Conservation (phyloP, 495 filamentous ascomycete species). For the Wilcoxina mikolae region DNA sequence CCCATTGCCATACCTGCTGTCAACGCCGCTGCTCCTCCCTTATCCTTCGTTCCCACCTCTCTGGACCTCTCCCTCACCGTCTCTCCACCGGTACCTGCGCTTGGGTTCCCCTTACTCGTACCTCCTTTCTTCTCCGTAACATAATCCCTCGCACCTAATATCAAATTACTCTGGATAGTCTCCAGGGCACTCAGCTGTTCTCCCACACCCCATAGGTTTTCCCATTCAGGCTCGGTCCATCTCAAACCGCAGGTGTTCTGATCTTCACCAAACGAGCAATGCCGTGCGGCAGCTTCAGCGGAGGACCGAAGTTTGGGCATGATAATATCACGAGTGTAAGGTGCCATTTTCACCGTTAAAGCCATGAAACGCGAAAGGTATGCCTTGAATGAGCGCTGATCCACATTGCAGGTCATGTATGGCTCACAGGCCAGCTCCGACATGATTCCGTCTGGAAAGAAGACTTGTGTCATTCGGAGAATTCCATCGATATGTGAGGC, state of each 20-base stretch:
- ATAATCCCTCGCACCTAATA: conserved; percentile 36
- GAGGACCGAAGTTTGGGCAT: conserved; percentile 48
- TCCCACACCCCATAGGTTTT: conserved; percentile 46
- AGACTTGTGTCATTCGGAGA: conserved; percentile 33
- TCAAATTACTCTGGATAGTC: conserved; percentile 47
- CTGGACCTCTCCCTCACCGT: not conserved
- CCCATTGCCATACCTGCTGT: not conserved
- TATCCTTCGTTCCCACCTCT: not conserved
- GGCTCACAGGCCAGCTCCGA: conserved; percentile 62
- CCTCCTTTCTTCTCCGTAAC: conserved; percentile 56
- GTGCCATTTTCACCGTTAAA: conserved; percentile 52
- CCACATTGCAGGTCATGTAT: conserved; percentile 44
- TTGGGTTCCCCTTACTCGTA: conserved; percentile 56
- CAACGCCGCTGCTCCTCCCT: not conserved
- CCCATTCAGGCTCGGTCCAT: conserved; percentile 49
- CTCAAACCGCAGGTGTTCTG: conserved; percentile 53
- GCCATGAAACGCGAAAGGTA: conserved; percentile 66
- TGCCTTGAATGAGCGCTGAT: conserved; percentile 70
- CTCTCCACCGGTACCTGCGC: conserved; percentile 38
- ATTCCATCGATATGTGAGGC: conserved; percentile 38
- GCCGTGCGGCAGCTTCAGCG: conserved; percentile 48
- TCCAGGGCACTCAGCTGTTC: conserved; percentile 60
- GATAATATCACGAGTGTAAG: conserved; percentile 45
- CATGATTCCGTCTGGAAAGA: conserved; percentile 43
- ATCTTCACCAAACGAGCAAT: conserved; percentile 46